A percentile compares a stretch with the other conserved stretches of the same genome.
phyloP scores from a whole-genome alignment of 2,329 filamentous ascomycete genomes.

The Fusarium torulosum region DNA sequence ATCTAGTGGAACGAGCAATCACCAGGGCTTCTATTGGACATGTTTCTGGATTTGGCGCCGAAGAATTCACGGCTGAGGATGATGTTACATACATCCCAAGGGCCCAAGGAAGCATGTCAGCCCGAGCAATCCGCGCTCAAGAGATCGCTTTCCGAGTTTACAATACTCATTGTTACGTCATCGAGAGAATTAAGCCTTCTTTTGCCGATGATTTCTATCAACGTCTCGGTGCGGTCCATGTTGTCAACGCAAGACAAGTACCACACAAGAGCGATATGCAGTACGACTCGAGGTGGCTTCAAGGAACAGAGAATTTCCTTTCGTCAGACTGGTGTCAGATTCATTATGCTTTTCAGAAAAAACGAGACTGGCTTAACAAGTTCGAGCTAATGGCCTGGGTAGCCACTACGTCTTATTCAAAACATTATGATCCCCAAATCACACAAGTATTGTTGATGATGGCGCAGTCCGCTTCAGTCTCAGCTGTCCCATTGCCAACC shows the following conservation, averaged over 20 bases:
- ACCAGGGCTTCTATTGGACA: constrained; percentile 20
- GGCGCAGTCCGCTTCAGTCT: not conserved
- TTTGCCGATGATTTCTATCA: constrained; percentile 6
- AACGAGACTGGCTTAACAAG: constrained; percentile 29
- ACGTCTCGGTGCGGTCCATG: not conserved
- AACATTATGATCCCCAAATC: constrained; percentile 8
- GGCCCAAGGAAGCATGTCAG: not conserved
- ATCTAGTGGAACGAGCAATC: constrained; percentile 32
- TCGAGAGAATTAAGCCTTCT: not conserved
- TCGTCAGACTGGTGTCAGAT: constrained; percentile 33
- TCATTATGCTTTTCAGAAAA: constrained; percentile 28
- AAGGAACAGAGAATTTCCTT: not conserved
- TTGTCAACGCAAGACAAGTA: not conserved
- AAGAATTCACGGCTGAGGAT: constrained; percentile 19
- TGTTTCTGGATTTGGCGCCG: constrained; percentile 40
- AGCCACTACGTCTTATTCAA: constrained; percentile 28
- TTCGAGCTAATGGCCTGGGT: constrained; percentile 39
- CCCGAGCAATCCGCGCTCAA: not conserved
- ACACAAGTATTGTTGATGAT: constrained; percentile 26
- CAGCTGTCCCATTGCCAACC: not conserved
- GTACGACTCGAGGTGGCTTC: constrained; percentile 39
- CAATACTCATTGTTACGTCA: not conserved
- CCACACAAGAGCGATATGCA: constrained; percentile 3
- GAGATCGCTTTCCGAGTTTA: constrained; percentile 10
- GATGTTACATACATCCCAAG: constrained; percentile 31